These are phyloP conservation scores for Syzygium malaccense DNA, from an alignment of 441 rosid genomes.

Conservation along the genomic window DNA sequence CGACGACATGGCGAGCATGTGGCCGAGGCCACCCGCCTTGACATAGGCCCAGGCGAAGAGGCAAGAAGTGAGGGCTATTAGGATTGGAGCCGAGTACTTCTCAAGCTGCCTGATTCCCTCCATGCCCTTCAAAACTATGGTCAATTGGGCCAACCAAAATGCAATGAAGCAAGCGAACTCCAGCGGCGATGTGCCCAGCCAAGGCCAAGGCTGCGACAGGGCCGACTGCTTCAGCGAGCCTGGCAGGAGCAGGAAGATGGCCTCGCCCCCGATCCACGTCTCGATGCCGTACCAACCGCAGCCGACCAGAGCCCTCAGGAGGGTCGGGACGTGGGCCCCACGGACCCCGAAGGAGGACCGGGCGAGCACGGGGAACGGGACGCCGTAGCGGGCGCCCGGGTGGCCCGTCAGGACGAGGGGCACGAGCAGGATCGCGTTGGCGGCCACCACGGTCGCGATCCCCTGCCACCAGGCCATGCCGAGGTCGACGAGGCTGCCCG, in stretches of 20 bases:
- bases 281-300: conserved; percentile 98
- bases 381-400: conserved; percentile 71
- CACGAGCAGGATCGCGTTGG: conserved; percentile 56
- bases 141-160: conserved; percentile 75
- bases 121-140: conserved; percentile 69
- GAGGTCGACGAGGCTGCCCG: conserved; percentile 79
- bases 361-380: conserved; percentile 83
- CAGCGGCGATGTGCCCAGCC: conserved; percentile 83
- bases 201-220: conserved; percentile 33
- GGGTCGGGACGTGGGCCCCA: conserved; percentile 88
- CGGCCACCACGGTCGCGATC: conserved; percentile 72
- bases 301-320: conserved; percentile 80
- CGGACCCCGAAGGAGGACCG: conserved; percentile 83
- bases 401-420: conserved; percentile 76
- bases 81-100: conserved; percentile 73
- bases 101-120: conserved; percentile 71
- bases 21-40: conserved; percentile 66
- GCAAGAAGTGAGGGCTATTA: conserved; percentile 53
- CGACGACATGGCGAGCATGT: conserved; percentile 67
- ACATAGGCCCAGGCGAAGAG: conserved; percentile 76
- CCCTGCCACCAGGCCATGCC: conserved; percentile 99
- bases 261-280: conserved; percentile 97
- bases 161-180: conserved; percentile 72
- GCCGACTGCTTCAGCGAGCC: conserved; percentile 35
- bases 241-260: conserved; percentile 75